phyloP scores from a whole-genome alignment of 176 grass and related monocot genomes.

The Juncus inflexus region DNA sequence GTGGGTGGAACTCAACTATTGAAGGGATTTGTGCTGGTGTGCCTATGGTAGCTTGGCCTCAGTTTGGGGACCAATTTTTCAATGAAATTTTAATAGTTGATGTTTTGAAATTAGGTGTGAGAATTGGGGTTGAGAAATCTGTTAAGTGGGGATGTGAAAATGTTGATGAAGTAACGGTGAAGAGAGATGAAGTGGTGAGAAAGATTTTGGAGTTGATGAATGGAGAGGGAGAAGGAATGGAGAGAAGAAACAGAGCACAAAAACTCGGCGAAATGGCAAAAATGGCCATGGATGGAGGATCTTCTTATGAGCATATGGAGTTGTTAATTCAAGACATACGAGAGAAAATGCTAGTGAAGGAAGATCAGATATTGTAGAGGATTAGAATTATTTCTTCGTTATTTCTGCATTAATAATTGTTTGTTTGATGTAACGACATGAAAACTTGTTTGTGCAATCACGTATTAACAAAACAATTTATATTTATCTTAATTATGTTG shows the following conservation, averaged over 20 bases:
- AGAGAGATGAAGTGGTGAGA: slow-evolving; percentile 21
- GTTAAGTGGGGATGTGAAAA: slow-evolving; percentile 11
- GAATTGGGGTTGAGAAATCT: slow-evolving; percentile 16
- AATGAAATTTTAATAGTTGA: slow-evolving; percentile 20
- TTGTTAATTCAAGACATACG: slow-evolving; percentile 24
- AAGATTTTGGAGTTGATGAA: slow-evolving; percentile 31
- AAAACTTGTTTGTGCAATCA: no score
- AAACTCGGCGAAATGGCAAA: slow-evolving; percentile 21
- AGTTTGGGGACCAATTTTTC: slow-evolving; percentile 28
- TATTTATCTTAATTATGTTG: no score
- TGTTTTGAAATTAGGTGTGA: slow-evolving; percentile 22
- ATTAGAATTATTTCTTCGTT: no score
- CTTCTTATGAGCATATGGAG: slow-evolving; percentile 26
- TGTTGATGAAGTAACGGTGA: neutral
- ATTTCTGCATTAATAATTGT: no score
- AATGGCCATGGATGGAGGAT: slow-evolving; percentile 34
- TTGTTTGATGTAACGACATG: no score
- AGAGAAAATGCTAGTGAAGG: slow-evolving; percentile 9
- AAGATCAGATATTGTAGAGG: no score
- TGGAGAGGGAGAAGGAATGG: slow-evolving; percentile 17
- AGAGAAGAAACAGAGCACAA: slow-evolving; percentile 25
- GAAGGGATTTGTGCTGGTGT: slow-evolving; percentile 16
- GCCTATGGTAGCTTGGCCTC: slow-evolving; percentile 26
- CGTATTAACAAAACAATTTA: no score
- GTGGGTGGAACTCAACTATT: slow-evolving; percentile 31